phyloP scores from a whole-genome alignment of 2,329 filamentous ascomycete genomes.

The Aspergillus sp. region DNA sequence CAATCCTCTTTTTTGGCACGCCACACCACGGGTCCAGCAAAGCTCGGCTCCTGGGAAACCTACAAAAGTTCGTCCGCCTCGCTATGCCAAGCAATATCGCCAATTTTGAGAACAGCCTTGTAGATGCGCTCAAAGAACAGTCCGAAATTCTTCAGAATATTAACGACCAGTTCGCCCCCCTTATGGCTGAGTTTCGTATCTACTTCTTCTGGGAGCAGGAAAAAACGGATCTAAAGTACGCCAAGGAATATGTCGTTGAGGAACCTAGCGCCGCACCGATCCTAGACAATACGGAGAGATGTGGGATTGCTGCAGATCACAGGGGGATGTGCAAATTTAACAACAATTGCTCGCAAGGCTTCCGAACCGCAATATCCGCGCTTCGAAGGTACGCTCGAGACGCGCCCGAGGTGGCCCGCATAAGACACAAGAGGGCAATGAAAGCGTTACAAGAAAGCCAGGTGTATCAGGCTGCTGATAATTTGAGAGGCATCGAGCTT shows the following conservation, averaged over 20 bases:
- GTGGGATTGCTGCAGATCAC: conserved; percentile 28
- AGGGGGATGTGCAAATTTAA: conserved; percentile 25
- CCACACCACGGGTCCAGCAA: conserved; percentile 31
- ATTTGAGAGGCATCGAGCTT: background rate
- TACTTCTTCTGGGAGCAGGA: conserved; percentile 38
- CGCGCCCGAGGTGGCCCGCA: conserved; percentile 1
- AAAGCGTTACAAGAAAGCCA: conserved; percentile 2
- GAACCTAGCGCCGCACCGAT: conserved; percentile 26
- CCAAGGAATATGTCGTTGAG: conserved; percentile 27
- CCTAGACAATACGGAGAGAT: conserved; percentile 29
- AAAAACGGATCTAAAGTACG: conserved; percentile 31
- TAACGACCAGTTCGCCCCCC: conserved; percentile 31
- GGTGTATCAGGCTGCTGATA: conserved; percentile 1
- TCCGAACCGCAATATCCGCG: conserved; percentile 18
- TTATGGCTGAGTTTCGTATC: conserved; percentile 32
- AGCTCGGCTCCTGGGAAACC: conserved; percentile 17
- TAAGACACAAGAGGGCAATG: conserved; percentile 2
- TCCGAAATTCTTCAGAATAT: conserved; percentile 36
- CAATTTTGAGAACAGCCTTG: conserved; percentile 39
- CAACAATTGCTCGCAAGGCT: conserved; percentile 16
- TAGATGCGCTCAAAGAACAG: conserved; percentile 47
- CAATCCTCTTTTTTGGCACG: conserved; percentile 32
- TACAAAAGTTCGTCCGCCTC: conserved; percentile 23
- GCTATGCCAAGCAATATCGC: conserved; percentile 19
- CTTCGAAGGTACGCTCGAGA: conserved; percentile 3